Conservation (phyloP, 805 yeast species). For the Wickerhamomyces chambardii region DNA sequence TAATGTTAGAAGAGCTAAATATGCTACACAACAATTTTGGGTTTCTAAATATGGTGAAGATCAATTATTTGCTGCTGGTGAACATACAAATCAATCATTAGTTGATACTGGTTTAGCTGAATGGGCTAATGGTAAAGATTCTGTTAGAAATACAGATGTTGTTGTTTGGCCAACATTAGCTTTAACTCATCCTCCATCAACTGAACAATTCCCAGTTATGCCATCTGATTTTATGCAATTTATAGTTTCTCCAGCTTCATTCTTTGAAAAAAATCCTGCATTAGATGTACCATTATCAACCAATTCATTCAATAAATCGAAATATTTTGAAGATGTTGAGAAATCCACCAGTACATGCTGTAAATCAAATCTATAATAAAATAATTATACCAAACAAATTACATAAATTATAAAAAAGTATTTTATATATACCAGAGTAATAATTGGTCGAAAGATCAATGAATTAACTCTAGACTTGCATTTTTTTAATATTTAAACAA, state of each 20-base stretch:
- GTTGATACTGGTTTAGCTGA: constrained; percentile 54
- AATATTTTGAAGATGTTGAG: constrained; percentile 25
- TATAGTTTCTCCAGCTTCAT: constrained; percentile 54
- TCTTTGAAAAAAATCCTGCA: constrained; percentile 65
- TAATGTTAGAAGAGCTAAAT: constrained; percentile 58
- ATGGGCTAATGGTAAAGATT: constrained; percentile 58
- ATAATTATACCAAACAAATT: too few species aligned
- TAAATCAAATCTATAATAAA: too few species aligned
- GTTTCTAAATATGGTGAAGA: constrained; percentile 64
- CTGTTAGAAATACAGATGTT: constrained; percentile 60
- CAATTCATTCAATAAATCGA: constrained; percentile 60
- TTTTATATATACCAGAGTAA: too few species aligned
- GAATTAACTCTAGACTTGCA: too few species aligned
- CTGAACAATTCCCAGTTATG: constrained; percentile 81
- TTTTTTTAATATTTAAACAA: too few species aligned
- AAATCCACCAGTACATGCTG: too few species aligned
- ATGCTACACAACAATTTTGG: constrained; percentile 69
- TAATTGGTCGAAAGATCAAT: too few species aligned
- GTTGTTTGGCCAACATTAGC: constrained; percentile 75
- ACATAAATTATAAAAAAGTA: too few species aligned
- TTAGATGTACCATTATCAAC: constrained; percentile 64
- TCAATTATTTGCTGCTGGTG: constrained; percentile 67
- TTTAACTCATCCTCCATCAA: constrained; percentile 68
- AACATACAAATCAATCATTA: constrained; percentile 71
- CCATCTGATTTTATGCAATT: constrained; percentile 65